phyloP scores from a whole-genome alignment of 371 early-diverging fungal species.

The Mortierella sp. region DNA sequence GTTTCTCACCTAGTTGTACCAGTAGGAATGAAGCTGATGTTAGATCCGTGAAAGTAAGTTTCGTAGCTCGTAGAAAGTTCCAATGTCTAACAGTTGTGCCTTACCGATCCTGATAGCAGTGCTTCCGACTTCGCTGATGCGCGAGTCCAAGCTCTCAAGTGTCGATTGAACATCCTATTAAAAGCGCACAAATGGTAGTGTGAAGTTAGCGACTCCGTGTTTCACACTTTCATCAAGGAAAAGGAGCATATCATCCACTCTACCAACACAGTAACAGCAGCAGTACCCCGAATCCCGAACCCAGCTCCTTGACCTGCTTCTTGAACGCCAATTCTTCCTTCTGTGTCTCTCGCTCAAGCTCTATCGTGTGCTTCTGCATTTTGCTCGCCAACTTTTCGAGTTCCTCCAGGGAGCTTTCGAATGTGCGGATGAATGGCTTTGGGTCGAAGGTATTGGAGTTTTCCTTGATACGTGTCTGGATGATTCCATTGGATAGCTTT shows the following conservation, averaged over 20 bases:
- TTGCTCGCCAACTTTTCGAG: slow-evolving; percentile 79
- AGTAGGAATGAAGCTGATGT: neutral
- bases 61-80: neutral
- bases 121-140: slow-evolving; percentile 93
- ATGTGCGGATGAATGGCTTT: slow-evolving; percentile 90
- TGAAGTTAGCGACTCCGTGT: neutral
- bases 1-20: slow-evolving; percentile 81
- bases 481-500: slow-evolving; percentile 50
- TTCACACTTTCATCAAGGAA: neutral
- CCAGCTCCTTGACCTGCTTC: slow-evolving; percentile 80
- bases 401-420: slow-evolving; percentile 89
- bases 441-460: slow-evolving; percentile 72
- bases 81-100: neutral
- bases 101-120: slow-evolving; percentile 95
- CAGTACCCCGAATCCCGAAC: slow-evolving; percentile 78
- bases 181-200: neutral
- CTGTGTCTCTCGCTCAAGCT: slow-evolving; percentile 83
- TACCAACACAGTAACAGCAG: neutral
- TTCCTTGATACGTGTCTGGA: slow-evolving; percentile 54
- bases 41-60: neutral
- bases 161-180: slow-evolving; percentile 82
- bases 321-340: slow-evolving; percentile 82
- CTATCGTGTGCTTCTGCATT: slow-evolving; percentile 86
- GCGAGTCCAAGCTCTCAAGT: slow-evolving; percentile 87
- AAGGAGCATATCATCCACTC: neutral